phyloP scores from a whole-genome alignment of 768 basidiomycete genomes.

The Collybia sordida region DNA sequence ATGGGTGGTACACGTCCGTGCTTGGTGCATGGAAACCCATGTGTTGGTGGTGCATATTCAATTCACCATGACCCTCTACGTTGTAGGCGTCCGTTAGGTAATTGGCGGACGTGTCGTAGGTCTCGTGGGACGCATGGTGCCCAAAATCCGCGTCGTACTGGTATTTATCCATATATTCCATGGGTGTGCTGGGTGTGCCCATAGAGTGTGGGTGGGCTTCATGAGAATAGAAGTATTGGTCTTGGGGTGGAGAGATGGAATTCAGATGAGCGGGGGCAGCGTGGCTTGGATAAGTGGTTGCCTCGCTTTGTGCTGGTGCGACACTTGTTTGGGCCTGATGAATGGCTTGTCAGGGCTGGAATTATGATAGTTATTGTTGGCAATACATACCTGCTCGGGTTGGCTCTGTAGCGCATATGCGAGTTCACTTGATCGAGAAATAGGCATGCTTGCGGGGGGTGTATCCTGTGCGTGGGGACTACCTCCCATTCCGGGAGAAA shows the following conservation, averaged over 20 bases:
- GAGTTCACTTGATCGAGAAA: slow-evolving; percentile 35
- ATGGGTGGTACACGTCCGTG: slow-evolving; percentile 1
- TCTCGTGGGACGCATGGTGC: not conserved
- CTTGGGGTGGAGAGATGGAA: not conserved
- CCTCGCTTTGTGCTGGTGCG: not conserved
- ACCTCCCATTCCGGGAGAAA: slow-evolving; percentile 33
- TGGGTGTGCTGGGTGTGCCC: not conserved
- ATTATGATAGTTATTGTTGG: not conserved
- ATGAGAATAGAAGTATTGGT: slow-evolving; percentile 14
- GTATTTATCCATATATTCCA: slow-evolving; percentile 15
- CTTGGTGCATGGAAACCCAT: slow-evolving; percentile 11
- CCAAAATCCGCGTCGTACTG: slow-evolving; percentile 3
- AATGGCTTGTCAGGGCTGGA: not conserved
- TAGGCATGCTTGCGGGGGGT: slow-evolving; percentile 19
- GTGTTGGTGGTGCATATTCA: slow-evolving; percentile 11
- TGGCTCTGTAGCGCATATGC: slow-evolving; percentile 32
- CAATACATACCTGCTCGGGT: slow-evolving; percentile 20
- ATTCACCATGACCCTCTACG: slow-evolving; percentile 12
- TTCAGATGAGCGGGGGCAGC: not conserved
- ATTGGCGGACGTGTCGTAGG: slow-evolving; percentile 6
- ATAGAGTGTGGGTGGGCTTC: slow-evolving; percentile 9
- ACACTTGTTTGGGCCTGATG: not conserved
- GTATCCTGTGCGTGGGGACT: slow-evolving; percentile 26
- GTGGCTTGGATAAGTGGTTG: not conserved
- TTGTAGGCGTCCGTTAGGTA: slow-evolving; percentile 15